Percentiles rank a stretch among this genome's conserved stretches.
phyloP scores from a whole-genome alignment of 1,284 basidiomycete species.

The Trametes hirsuta region DNA sequence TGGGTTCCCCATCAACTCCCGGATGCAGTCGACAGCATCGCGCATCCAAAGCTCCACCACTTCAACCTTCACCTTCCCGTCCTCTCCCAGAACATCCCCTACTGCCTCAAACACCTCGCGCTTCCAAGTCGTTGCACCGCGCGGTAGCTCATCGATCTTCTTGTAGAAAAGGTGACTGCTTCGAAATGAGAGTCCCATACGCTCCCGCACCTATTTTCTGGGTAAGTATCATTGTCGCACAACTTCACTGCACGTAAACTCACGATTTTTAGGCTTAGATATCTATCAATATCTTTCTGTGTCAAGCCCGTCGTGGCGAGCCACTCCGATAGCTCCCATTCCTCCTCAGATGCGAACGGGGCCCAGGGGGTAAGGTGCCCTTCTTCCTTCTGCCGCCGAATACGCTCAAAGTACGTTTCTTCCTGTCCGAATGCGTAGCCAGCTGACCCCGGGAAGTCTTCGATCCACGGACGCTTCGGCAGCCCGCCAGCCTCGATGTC shows the following conservation, averaged over 20 bases:
- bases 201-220: slow-evolving; percentile 3
- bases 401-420: background rate
- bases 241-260: slow-evolving; percentile 15
- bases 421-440: background rate
- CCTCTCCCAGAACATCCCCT: slow-evolving; percentile 31
- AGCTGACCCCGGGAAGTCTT: background rate
- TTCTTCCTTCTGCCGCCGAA: slow-evolving; percentile 3
- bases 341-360: slow-evolving; percentile 31
- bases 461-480: slow-evolving; percentile 11
- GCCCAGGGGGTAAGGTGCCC: slow-evolving; percentile 15
- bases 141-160: slow-evolving; percentile 35
- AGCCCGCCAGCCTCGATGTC: slow-evolving; percentile 24
- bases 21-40: slow-evolving; percentile 36
- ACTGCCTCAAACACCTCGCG: slow-evolving; percentile 27
- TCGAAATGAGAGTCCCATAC: slow-evolving; percentile 21
- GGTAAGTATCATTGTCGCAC: background rate
- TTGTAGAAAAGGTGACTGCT: slow-evolving; percentile 32
- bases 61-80: slow-evolving; percentile 22
- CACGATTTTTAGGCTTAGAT: slow-evolving; percentile 38
- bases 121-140: slow-evolving; percentile 25
- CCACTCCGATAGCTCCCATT: slow-evolving; percentile 39
- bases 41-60: slow-evolving; percentile 31
- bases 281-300: slow-evolving; percentile 34
- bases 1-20: slow-evolving; percentile 39
- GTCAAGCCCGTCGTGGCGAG: slow-evolving; percentile 33